Evolutionary conservation across 2,329 filamentous ascomycete species (phyloP).

Genomic region (Harringtonia aguacate): DNA sequence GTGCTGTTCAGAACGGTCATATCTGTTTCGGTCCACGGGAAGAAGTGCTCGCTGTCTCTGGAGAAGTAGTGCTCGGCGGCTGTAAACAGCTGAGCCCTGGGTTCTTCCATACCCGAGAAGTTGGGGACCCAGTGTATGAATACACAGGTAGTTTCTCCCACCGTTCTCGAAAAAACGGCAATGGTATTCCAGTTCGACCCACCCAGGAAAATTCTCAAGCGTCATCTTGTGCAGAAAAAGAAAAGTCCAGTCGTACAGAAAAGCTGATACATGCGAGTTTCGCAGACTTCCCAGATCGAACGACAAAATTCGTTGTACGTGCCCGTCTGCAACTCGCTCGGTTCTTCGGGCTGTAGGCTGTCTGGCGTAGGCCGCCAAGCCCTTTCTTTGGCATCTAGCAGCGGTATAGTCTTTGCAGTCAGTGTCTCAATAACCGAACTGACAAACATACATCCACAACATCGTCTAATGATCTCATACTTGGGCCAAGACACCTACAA

Average conservation of each 20-base stretch:
- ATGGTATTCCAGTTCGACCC: neutral
- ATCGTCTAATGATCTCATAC: neutral
- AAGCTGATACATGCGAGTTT: neutral
- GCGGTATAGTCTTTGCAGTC: neutral
- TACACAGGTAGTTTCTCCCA: neutral
- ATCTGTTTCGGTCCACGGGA: too few relatives aligned
- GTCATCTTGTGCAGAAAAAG: neutral
- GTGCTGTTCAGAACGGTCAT: too few relatives aligned
- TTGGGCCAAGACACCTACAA: too few relatives aligned
- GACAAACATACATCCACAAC: neutral
- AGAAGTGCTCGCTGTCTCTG: too few relatives aligned
- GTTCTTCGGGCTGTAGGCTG: neutral
- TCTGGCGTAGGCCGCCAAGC: neutral
- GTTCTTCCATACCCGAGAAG: too few relatives aligned
- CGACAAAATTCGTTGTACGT: neutral
- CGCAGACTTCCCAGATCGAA: neutral
- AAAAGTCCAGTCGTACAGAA: neutral
- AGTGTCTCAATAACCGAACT: neutral
- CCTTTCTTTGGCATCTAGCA: neutral
- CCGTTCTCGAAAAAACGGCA: neutral
- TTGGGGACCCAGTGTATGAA: neutral
- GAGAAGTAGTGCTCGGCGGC: too few relatives aligned
- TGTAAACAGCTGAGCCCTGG: too few relatives aligned
- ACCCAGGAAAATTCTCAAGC: neutral
- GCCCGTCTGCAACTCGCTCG: neutral